Evolutionary conservation across 1,284 basidiomycete genomes (phyloP).

Genomic region (Moesziomyces aphidis): DNA sequence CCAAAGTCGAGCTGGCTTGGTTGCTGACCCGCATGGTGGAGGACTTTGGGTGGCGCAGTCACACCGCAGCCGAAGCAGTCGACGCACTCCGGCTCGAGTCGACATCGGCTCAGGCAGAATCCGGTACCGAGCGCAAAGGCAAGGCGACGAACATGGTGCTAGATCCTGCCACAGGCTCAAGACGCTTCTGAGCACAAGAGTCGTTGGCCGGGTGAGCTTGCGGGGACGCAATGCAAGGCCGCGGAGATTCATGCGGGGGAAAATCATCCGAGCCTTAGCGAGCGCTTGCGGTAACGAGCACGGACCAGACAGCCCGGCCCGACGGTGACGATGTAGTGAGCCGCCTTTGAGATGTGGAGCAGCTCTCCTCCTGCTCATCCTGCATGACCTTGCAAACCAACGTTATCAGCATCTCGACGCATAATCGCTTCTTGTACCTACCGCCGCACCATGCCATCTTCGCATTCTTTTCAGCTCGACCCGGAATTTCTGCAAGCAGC

Average conservation of each 20-base stretch:
- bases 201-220: neutral
- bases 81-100: slow-evolving; percentile 17
- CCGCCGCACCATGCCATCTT: neutral
- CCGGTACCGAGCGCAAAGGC: slow-evolving; percentile 19
- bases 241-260: neutral
- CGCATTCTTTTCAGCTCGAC: slow-evolving; percentile 17
- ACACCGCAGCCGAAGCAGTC: slow-evolving; percentile 12
- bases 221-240: neutral
- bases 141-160: slow-evolving; percentile 35
- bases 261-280: too few relatives aligned
- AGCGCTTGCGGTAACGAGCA: too few relatives aligned
- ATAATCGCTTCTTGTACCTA: too few relatives aligned
- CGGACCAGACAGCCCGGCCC: too few relatives aligned
- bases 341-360: too few relatives aligned
- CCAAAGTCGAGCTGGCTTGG: slow-evolving; percentile 27
- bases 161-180: slow-evolving; percentile 19
- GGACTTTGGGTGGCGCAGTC: slow-evolving; percentile 29
- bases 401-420: too few relatives aligned
- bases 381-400: too few relatives aligned
- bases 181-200: slow-evolving; percentile 11
- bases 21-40: slow-evolving; percentile 15
- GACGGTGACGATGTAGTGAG: too few relatives aligned
- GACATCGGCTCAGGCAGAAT: slow-evolving; percentile 11
- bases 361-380: too few relatives aligned
- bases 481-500: slow-evolving; percentile 19